Percentiles rank a stretch among this genome's conserved stretches.
Conservation (phyloP, 768 basidiomycete genomes). For the Mrakia frigida region DNA sequence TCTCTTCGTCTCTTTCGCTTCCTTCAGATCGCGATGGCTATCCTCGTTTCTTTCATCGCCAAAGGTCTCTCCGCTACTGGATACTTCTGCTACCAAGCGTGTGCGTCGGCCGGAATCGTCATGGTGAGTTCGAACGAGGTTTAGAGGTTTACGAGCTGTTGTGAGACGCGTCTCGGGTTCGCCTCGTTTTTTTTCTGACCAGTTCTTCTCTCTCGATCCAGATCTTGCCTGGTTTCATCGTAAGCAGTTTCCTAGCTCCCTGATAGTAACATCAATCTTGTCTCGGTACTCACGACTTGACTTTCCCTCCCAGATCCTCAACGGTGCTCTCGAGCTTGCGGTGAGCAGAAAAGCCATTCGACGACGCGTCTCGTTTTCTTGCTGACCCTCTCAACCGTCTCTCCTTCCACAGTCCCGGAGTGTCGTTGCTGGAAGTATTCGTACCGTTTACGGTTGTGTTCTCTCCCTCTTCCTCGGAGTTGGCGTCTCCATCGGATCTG, state of each 20-base stretch:
- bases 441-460: conserved; percentile 23
- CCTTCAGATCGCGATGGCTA: conserved; percentile 33
- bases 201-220: background rate
- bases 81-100: conserved; percentile 29
- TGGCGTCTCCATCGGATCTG: conserved; percentile 25
- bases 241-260: no score
- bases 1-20: background rate
- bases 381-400: background rate
- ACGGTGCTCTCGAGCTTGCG: conserved; percentile 23
- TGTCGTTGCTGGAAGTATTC: conserved; percentile 26
- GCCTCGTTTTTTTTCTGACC: background rate
- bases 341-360: background rate
- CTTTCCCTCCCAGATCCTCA: background rate
- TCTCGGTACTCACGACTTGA: no score
- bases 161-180: no score
- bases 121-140: conserved; percentile 9
- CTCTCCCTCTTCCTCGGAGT: conserved; percentile 29
- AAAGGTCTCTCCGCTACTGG: conserved; percentile 24
- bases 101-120: conserved; percentile 28
- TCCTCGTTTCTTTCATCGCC: conserved; percentile 29
- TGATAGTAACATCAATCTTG: no score
- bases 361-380: background rate
- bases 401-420: conserved; percentile 6
- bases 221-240: background rate
- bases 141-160: no score